phyloP scores from a whole-genome alignment of 345 rosid genomes.

The Physaria fendleri region DNA sequence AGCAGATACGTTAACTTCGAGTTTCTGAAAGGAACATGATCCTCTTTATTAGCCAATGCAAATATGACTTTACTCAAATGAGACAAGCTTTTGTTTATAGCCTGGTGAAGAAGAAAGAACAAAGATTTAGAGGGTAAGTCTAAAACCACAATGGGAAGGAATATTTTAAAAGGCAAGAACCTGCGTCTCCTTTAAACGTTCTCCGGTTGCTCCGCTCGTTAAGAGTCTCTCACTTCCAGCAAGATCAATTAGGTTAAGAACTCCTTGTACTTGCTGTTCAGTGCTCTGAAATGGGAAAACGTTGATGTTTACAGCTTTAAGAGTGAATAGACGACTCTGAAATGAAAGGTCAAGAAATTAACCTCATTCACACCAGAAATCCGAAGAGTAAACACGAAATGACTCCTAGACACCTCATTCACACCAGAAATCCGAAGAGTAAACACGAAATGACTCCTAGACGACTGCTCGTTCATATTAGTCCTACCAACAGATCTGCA shows the following conservation, averaged over 20 bases:
- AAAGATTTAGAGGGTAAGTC: neutral
- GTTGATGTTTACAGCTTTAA: neutral
- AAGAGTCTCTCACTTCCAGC: constrained; percentile 98
- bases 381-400: constrained; percentile 78
- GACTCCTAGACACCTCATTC: constrained; percentile 98
- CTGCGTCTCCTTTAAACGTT: constrained; percentile 92
- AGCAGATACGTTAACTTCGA: constrained; percentile 88
- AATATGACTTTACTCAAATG: constrained; percentile 80
- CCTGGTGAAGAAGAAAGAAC: constrained; percentile 41
- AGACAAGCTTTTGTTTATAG: constrained; percentile 89
- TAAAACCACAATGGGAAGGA: neutral
- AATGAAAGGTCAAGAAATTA: neutral
- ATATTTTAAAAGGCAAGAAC: constrained; percentile 22
- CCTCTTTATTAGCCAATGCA: constrained; percentile 88
- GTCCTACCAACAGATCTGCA: constrained; percentile 87
- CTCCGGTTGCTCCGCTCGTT: constrained; percentile 88
- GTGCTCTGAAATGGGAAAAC: constrained; percentile 46
- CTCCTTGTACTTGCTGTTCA: constrained; percentile 93
- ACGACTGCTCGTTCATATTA: constrained; percentile 79
- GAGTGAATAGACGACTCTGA: no score
- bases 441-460: constrained; percentile 82
- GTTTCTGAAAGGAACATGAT: constrained; percentile 90
- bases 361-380: constrained; percentile 90
- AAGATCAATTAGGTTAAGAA: constrained; percentile 80
- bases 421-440: constrained; percentile 75